Conservation (phyloP, 371 early-diverging fungal species). For the Mortierella sp. region DNA sequence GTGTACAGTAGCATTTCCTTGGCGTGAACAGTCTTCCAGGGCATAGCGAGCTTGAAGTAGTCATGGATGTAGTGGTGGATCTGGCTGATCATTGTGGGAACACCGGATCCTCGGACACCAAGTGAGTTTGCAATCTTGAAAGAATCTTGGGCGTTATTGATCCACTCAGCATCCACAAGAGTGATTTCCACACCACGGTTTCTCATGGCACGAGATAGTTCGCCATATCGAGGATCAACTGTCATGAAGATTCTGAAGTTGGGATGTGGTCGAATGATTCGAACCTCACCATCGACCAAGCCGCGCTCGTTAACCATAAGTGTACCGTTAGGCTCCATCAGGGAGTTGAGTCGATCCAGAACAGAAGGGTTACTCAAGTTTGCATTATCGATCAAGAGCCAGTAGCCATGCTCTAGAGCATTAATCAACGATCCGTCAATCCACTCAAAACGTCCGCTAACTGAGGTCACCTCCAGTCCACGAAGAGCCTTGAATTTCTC, state of each 20-base stretch:
- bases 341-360: slow-evolving; percentile 94
- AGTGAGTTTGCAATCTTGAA: slow-evolving; percentile 66
- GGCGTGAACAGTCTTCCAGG: slow-evolving; percentile 63
- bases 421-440: slow-evolving; percentile 96
- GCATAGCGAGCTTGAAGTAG: slow-evolving; percentile 54
- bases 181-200: slow-evolving; percentile 95
- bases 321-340: slow-evolving; percentile 92
- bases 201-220: slow-evolving; percentile 97
- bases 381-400: slow-evolving; percentile 99
- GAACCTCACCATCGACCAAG: slow-evolving; percentile 83
- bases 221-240: slow-evolving; percentile 95
- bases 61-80: slow-evolving; percentile 52
- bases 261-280: slow-evolving; percentile 90
- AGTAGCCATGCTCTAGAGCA: slow-evolving; percentile 95
- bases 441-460: slow-evolving; percentile 95
- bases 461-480: slow-evolving; percentile 65
- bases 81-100: slow-evolving; percentile 45
- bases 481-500: slow-evolving; percentile 57
- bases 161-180: slow-evolving; percentile 67
- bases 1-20: slow-evolving; percentile 69
- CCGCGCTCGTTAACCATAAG: slow-evolving; percentile 95
- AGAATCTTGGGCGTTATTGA: slow-evolving; percentile 56
- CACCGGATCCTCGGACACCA: slow-evolving; percentile 66
- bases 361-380: slow-evolving; percentile 97
- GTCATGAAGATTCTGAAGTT: slow-evolving; percentile 99